Evolutionary conservation across 1,284 basidiomycete genomes (phyloP).

Genomic region (Heterobasidion occidentale): DNA sequence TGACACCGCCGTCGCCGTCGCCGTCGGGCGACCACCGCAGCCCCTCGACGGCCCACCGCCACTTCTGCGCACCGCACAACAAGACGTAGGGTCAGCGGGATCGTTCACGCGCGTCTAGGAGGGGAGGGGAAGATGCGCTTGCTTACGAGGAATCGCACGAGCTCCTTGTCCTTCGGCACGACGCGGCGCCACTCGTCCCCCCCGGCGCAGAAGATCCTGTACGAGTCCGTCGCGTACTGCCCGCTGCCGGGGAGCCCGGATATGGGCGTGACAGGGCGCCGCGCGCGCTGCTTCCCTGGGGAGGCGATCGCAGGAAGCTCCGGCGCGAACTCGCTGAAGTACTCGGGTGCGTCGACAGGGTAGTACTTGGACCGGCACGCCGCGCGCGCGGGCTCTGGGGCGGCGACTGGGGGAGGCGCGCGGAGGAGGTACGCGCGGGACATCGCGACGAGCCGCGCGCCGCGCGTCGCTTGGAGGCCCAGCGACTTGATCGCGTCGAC

Average conservation of each 20-base stretch:
- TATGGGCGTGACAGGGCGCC: constrained; percentile 28
- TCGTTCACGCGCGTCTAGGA: not conserved
- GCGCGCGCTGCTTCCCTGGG: constrained; percentile 20
- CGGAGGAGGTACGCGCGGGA: constrained; percentile 30
- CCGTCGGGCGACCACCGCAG: constrained; percentile 36
- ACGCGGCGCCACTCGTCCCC: constrained; percentile 47
- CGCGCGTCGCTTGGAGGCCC: constrained; percentile 45
- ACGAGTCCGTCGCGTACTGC: constrained; percentile 59
- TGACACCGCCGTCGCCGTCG: not conserved
- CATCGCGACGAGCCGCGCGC: constrained; percentile 40
- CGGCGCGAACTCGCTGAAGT: too few species aligned
- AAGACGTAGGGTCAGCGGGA: not conserved
- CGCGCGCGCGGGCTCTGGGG: not conserved
- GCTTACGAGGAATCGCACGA: constrained; percentile 48
- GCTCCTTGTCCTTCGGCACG: constrained; percentile 52
- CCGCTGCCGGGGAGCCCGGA: constrained; percentile 53
- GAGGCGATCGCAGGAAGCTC: not conserved
- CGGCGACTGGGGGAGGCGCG: not conserved
- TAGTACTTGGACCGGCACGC: not conserved
- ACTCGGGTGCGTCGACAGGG: not conserved
- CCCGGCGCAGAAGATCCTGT: constrained; percentile 49
- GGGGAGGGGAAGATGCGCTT: too few species aligned
- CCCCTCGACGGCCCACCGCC: constrained; percentile 53
- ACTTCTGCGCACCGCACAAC: constrained; percentile 29
- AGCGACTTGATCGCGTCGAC: constrained; percentile 35